Evolutionary conservation across 495 filamentous ascomycete species (phyloP).

Genomic region (Rostrohypoxylon terebratum): DNA sequence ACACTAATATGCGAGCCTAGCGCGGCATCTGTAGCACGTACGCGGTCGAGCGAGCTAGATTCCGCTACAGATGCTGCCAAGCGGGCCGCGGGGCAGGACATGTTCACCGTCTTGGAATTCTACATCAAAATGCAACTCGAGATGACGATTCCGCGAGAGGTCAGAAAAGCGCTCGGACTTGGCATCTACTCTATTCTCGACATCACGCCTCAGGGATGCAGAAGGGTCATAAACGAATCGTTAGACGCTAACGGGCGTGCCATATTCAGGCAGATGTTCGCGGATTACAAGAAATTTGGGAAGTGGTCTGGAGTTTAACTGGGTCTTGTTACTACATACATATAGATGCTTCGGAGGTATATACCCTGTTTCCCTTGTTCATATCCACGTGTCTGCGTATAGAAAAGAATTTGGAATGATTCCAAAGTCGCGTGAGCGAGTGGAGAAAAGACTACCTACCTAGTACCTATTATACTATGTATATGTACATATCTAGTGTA

Average conservation of each 20-base stretch:
- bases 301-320: slow-evolving; percentile 71
- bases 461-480: not conserved
- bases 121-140: slow-evolving; percentile 77
- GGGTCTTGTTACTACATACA: slow-evolving; percentile 4
- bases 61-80: slow-evolving; percentile 82
- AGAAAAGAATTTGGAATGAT: not conserved
- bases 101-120: slow-evolving; percentile 76
- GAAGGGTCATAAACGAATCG: slow-evolving; percentile 74
- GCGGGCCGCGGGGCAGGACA: slow-evolving; percentile 77
- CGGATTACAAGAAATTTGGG: slow-evolving; percentile 74
- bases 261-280: slow-evolving; percentile 78
- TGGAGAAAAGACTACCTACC: slow-evolving; percentile 16
- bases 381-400: slow-evolving; percentile 19
- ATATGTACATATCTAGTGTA: not conserved
- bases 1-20: slow-evolving; percentile 83
- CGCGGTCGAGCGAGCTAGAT: slow-evolving; percentile 65
- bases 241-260: slow-evolving; percentile 76
- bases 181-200: slow-evolving; percentile 79
- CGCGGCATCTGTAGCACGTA: slow-evolving; percentile 72
- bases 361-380: slow-evolving; percentile 23
- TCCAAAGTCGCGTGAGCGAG: slow-evolving; percentile 8
- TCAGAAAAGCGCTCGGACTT: slow-evolving; percentile 75
- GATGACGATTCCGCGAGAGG: slow-evolving; percentile 57
- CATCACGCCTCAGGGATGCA: slow-evolving; percentile 71
- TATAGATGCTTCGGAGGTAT: slow-evolving; percentile 6